These are phyloP conservation scores for Mucuna pruriens DNA, from an alignment of 306 rosid species.

Conservation along the genomic window DNA sequence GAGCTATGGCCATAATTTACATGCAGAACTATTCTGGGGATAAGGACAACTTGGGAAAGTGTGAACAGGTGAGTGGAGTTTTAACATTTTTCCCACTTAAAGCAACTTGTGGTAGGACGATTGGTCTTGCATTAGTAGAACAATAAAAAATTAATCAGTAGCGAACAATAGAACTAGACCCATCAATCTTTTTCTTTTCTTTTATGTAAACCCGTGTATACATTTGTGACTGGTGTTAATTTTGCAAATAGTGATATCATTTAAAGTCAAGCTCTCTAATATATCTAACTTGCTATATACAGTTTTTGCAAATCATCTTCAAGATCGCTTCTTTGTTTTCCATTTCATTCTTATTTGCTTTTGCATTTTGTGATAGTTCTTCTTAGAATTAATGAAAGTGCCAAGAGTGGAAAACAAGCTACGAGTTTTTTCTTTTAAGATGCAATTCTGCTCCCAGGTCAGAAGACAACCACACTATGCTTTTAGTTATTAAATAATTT, in stretches of 20 bases:
- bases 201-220: neutral
- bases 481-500: constrained; percentile 33
- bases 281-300: constrained; percentile 7
- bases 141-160: neutral
- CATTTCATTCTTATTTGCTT: constrained; percentile 42
- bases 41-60: constrained; percentile 88
- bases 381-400: constrained; percentile 88
- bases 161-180: neutral
- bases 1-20: constrained; percentile 40
- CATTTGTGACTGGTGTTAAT: neutral
- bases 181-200: neutral
- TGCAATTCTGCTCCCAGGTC: constrained; percentile 85
- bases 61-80: constrained; percentile 71
- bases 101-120: constrained; percentile 18
- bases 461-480: constrained; percentile 40
- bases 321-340: constrained; percentile 1
- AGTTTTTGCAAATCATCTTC: constrained; percentile 25
- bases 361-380: constrained; percentile 63
- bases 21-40: constrained; percentile 79
- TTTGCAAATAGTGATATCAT: constrained; percentile 15
- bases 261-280: constrained; percentile 20
- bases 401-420: constrained; percentile 92
- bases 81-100: constrained; percentile 5
- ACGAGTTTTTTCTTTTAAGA: constrained; percentile 88
- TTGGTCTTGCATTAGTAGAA: constrained; percentile 12